phyloP scores from a whole-genome alignment of 805 yeast genomes.

The Komagataella populi region DNA sequence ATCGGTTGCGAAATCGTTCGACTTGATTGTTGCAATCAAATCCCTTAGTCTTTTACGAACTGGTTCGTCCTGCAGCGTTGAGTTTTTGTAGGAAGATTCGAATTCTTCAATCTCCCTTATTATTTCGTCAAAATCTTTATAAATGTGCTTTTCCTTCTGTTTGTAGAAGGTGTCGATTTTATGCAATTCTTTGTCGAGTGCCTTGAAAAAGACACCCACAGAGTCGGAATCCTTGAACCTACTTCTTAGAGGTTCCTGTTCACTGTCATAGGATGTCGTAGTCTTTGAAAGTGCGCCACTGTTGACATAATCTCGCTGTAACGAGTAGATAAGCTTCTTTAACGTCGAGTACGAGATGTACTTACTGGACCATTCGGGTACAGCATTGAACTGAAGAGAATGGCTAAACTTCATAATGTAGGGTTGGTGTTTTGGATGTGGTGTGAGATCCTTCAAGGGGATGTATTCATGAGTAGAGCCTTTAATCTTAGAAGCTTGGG shows the following conservation, averaged over 20 bases:
- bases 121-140: conserved; percentile 38
- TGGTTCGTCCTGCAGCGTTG: neutral
- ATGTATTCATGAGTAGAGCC: neutral
- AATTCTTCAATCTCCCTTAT: conserved; percentile 51
- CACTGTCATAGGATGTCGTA: conserved; percentile 10
- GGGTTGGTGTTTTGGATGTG: neutral
- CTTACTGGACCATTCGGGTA: conserved; percentile 93
- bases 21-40: neutral
- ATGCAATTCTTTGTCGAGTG: conserved; percentile 62
- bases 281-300: conserved; percentile 14
- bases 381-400: conserved; percentile 91
- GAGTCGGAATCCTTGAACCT: conserved; percentile 30
- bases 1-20: neutral
- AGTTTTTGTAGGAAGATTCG: conserved; percentile 22
- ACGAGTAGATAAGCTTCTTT: conserved; percentile 69
- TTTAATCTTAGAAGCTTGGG: neutral
- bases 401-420: conserved; percentile 80
- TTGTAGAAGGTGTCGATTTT: conserved; percentile 69
- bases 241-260: conserved; percentile 13
- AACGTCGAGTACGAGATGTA: conserved; percentile 83
- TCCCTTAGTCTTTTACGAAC: neutral
- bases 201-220: conserved; percentile 45
- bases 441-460: neutral
- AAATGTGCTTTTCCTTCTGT: conserved; percentile 48
- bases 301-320: conserved; percentile 50